Evolutionary conservation across 768 basidiomycete species (phyloP).

Genomic region (Rhodotorula paludigena): DNA sequence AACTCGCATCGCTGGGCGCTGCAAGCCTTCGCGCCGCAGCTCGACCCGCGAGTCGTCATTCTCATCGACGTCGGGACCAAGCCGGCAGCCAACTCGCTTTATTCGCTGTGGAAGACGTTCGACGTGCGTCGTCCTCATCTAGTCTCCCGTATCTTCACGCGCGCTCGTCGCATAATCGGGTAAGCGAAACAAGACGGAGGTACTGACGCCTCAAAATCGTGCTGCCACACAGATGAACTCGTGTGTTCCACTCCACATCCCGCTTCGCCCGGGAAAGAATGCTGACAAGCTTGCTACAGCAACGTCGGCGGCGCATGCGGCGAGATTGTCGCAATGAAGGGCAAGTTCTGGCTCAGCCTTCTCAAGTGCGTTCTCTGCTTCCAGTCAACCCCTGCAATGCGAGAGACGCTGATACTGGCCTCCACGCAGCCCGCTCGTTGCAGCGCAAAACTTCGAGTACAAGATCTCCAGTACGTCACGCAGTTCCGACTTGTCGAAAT

Average conservation of each 20-base stretch:
- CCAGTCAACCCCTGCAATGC: too few relatives aligned
- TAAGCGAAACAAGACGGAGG: too few relatives aligned
- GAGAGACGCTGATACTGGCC: not conserved
- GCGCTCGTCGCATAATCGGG: too few relatives aligned
- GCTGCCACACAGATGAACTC: not conserved
- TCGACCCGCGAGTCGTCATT: conserved; percentile 73
- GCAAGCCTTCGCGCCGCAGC: conserved; percentile 80
- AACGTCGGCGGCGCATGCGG: conserved; percentile 85
- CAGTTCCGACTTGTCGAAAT: not conserved
- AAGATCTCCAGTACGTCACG: conserved; percentile 59
- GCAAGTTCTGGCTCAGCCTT: conserved; percentile 68
- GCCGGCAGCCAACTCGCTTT: conserved; percentile 52
- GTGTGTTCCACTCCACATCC: too few relatives aligned
- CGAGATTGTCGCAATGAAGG: conserved; percentile 61
- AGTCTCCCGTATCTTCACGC: not conserved
- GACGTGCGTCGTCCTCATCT: conserved; percentile 33
- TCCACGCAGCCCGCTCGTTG: conserved; percentile 44
- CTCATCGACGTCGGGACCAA: conserved; percentile 88
- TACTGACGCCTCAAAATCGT: not conserved
- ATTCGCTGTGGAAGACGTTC: conserved; percentile 39
- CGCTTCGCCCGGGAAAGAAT: too few relatives aligned
- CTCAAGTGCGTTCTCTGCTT: conserved; percentile 1
- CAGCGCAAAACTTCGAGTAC: conserved; percentile 95
- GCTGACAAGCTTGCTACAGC: too few relatives aligned
- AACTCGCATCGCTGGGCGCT: conserved; percentile 86